Conservation (phyloP, 2,329 filamentous ascomycete species). For the Didymella pomorum region DNA sequence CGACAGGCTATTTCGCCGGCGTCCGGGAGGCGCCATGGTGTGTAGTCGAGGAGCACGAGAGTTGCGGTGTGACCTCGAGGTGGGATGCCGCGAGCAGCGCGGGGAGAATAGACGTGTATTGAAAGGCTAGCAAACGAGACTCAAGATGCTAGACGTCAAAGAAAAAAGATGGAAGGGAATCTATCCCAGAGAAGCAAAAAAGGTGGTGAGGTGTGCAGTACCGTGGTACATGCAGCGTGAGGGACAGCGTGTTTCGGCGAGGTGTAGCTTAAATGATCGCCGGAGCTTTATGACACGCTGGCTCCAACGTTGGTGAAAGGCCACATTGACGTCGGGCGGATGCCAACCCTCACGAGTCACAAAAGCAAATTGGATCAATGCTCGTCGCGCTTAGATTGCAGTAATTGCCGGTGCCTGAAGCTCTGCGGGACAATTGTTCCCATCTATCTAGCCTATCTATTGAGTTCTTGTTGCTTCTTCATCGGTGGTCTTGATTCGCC, state of each 20-base stretch:
- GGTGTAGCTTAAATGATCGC: slow-evolving; percentile 33
- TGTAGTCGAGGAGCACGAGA: slow-evolving; percentile 24
- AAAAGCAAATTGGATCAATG: slow-evolving; percentile 24
- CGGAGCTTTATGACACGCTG: slow-evolving; percentile 39
- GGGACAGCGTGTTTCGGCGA: slow-evolving; percentile 30
- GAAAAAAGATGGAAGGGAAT: slow-evolving; percentile 39
- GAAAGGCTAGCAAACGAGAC: slow-evolving; percentile 6
- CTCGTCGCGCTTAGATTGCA: slow-evolving; percentile 19
- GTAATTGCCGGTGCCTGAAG: slow-evolving; percentile 25
- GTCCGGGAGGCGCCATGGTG: slow-evolving; percentile 58
- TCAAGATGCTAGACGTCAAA: slow-evolving; percentile 15
- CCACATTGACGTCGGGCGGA: slow-evolving; percentile 40
- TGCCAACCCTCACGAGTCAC: slow-evolving; percentile 27
- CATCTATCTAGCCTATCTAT: slow-evolving; percentile 1
- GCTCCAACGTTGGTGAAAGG: slow-evolving; percentile 41
- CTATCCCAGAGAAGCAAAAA: slow-evolving; percentile 31
- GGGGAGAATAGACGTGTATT: slow-evolving; percentile 18
- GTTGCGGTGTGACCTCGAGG: slow-evolving; percentile 11
- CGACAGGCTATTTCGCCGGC: slow-evolving; percentile 51
- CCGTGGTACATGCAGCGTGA: slow-evolving; percentile 30
- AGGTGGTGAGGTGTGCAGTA: slow-evolving; percentile 21
- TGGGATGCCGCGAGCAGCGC: background rate
- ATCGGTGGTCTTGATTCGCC: slow-evolving; percentile 32
- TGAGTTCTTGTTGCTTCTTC: slow-evolving; percentile 21
- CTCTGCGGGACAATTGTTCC: slow-evolving; percentile 5